Conservation (phyloP, 257 asterid genomes). For the Fraxinus cuspidata region DNA sequence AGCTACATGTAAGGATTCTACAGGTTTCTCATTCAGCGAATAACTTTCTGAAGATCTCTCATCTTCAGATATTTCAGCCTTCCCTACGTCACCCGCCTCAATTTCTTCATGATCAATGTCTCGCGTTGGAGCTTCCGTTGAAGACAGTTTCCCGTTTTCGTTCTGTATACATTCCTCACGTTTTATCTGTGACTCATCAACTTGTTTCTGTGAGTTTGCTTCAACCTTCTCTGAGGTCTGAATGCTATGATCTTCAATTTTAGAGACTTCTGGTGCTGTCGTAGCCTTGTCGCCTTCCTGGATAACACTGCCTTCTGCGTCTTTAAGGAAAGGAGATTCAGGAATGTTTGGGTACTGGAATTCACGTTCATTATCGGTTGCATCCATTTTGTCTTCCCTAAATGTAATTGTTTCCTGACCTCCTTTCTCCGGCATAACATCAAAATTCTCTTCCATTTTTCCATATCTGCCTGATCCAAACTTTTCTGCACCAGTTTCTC, state of each 20-base stretch:
- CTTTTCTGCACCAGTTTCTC: not conserved
- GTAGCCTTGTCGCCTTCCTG: not conserved
- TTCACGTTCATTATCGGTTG: not conserved
- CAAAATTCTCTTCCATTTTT: conserved; percentile 2
- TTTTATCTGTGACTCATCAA: conserved; percentile 18
- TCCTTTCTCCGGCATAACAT: not conserved
- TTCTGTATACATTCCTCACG: conserved; percentile 23
- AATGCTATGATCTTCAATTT: conserved; percentile 21
- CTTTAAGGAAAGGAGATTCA: conserved; percentile 21
- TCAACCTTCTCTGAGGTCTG: conserved; percentile 20
- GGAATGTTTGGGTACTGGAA: not conserved
- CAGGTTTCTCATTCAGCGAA: conserved; percentile 21
- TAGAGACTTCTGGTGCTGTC: conserved; percentile 21
- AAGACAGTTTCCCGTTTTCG: conserved; percentile 21
- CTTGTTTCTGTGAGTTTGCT: conserved; percentile 22
- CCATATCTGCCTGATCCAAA: not conserved
- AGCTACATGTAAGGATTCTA: conserved; percentile 30
- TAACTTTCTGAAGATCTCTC: conserved; percentile 15
- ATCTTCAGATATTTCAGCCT: conserved; percentile 10
- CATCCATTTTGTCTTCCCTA: not conserved
- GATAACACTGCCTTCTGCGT: conserved; percentile 18
- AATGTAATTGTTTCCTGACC: conserved; percentile 8
- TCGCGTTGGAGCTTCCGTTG: conserved; percentile 12
- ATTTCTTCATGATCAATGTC: conserved; percentile 11
- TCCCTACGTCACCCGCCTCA: conserved; percentile 14